These are phyloP conservation scores for Boletellus deceptivus DNA, from an alignment of 1,284 basidiomycete species.

Conservation along the genomic window DNA sequence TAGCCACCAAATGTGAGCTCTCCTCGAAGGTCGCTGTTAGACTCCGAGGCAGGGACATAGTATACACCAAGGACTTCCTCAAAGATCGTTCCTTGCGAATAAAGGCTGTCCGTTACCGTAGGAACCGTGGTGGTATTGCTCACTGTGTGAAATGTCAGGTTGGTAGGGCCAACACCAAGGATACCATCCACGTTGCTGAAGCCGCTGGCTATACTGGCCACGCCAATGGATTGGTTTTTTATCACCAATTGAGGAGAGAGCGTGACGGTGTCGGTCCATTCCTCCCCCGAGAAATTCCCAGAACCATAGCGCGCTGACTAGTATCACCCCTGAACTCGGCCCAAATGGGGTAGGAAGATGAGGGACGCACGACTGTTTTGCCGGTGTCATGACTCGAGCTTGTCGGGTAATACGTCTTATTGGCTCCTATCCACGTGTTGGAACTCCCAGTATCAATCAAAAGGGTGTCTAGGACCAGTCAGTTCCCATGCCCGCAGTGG, in stretches of 20 bases:
- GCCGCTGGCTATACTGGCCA: slow-evolving; percentile 41
- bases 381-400: slow-evolving; percentile 44
- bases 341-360: no score
- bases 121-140: slow-evolving; percentile 28
- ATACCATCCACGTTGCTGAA: slow-evolving; percentile 54
- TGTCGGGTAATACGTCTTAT: slow-evolving; percentile 39
- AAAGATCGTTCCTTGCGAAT: slow-evolving; percentile 41
- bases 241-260: slow-evolving; percentile 44
- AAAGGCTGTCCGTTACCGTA: slow-evolving; percentile 46
- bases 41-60: slow-evolving; percentile 40
- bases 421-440: slow-evolving; percentile 39
- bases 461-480: slow-evolving; percentile 23
- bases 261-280: slow-evolving; percentile 50
- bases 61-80: slow-evolving; percentile 49
- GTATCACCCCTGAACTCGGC: not conserved
- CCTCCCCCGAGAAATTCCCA: slow-evolving; percentile 49
- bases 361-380: slow-evolving; percentile 35
- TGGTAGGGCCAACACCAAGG: slow-evolving; percentile 55
- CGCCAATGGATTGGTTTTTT: slow-evolving; percentile 50
- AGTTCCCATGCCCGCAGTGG: not conserved
- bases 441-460: slow-evolving; percentile 35
- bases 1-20: slow-evolving; percentile 50
- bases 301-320: slow-evolving; percentile 48
- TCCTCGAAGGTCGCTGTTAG: slow-evolving; percentile 38
- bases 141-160: slow-evolving; percentile 43